Conservation (phyloP, 2,329 filamentous ascomycete species). For the Graphilbum fragrans region DNA sequence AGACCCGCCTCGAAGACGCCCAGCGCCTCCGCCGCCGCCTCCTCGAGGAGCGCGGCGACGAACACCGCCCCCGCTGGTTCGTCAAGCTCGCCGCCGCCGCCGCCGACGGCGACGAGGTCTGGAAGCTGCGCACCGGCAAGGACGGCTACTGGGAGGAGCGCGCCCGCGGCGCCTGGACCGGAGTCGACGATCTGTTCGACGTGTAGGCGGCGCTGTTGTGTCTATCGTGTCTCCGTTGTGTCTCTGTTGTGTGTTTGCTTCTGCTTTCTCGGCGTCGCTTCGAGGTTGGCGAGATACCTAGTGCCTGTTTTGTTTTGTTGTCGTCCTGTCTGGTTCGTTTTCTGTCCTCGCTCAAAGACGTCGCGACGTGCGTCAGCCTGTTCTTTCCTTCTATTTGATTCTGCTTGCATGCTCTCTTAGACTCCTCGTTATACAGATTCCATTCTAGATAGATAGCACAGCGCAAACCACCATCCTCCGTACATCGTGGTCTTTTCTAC, state of each 20-base stretch:
- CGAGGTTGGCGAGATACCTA: too few species aligned
- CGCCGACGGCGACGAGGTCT: conserved; percentile 52
- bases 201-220: not conserved
- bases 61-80: conserved; percentile 76
- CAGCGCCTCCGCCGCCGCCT: conserved; percentile 65
- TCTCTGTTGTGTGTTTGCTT: too few species aligned
- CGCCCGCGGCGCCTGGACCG: conserved; percentile 52
- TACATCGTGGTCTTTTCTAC: too few species aligned
- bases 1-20: conserved; percentile 72
- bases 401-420: not conserved
- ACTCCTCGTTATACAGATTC: too few species aligned
- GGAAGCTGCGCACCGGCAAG: conserved; percentile 67
- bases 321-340: too few species aligned
- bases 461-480: too few species aligned
- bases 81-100: conserved; percentile 50
- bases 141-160: conserved; percentile 93
- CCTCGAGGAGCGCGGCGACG: conserved; percentile 62
- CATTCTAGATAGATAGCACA: not conserved
- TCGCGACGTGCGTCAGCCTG: not conserved
- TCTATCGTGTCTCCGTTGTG: not conserved
- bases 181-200: conserved; percentile 18
- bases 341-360: too few species aligned
- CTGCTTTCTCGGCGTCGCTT: too few species aligned
- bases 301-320: too few species aligned
- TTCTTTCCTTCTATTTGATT: not conserved